A percentile compares a stretch with the other conserved stretches of the same genome.
phyloP scores from a whole-genome alignment of 805 yeast species.

The Candida xyloterini region DNA sequence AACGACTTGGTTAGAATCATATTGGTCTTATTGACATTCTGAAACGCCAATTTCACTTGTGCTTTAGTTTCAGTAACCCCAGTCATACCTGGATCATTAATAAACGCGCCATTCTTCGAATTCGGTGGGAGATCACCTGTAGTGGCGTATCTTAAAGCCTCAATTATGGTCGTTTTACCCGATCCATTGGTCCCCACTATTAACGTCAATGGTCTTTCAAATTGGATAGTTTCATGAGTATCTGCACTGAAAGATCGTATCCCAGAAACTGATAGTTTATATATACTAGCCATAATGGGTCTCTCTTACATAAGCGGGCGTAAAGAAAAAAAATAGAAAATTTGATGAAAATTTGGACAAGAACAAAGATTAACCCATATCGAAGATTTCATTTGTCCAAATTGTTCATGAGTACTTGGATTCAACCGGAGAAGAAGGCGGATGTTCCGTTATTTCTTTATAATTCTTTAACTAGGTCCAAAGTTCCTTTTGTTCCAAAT shows the following conservation, averaged over 20 bases:
- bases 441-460: constrained; percentile 57
- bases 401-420: constrained; percentile 28
- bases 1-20: constrained; percentile 88
- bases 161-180: constrained; percentile 95
- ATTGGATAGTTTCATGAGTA: constrained; percentile 79
- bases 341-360: constrained; percentile 11
- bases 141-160: constrained; percentile 88
- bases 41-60: constrained; percentile 85
- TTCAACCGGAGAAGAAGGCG: constrained; percentile 22
- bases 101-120: constrained; percentile 92
- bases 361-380: constrained; percentile 1
- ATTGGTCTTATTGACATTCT: constrained; percentile 63
- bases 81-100: constrained; percentile 84
- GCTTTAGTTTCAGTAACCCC: constrained; percentile 80
- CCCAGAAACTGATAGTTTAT: constrained; percentile 75
- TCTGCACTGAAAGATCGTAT: constrained; percentile 88
- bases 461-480: constrained; percentile 80
- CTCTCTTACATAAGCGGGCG: constrained; percentile 11
- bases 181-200: constrained; percentile 96
- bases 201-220: constrained; percentile 85
- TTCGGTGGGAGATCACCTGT: constrained; percentile 97
- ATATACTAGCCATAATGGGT: constrained; percentile 40
- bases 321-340: not conserved
- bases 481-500: constrained; percentile 74
- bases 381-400: constrained; percentile 1